Evolutionary conservation across 495 filamentous ascomycete genomes (phyloP), one percentile per base, ranked within the genome.

Genomic region (Tuber aestivum): DNA sequence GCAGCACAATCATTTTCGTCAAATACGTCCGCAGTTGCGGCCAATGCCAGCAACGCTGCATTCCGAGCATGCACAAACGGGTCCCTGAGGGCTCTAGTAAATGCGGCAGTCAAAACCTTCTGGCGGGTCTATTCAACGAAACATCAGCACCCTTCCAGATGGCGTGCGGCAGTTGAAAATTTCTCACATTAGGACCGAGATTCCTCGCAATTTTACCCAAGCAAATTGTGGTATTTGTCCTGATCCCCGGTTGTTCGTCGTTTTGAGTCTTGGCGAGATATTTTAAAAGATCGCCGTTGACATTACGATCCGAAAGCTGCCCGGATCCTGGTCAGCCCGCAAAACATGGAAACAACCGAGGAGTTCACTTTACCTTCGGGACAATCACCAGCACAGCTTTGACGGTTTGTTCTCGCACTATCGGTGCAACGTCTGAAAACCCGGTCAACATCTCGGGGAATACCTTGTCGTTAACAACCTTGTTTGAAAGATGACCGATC

Each of bases 161-260:
- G 65, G 72, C 70, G 8, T 4, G 40, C 9, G 38, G 23, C 2
- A 21, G 8, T 48, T 32, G 37, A 18, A 37, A n/a, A 74, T 2
- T 8, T 83, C 87, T 76, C 84, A 91, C 90, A 82, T 89, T 89
- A 35, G 89, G 85, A 3, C 94, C 92, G 23, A 99, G 85, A 79
- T 97, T 92, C 79, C 92, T 94, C 3, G 95, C 94, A 77, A 99
- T 97, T 79, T 95, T 97, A 21, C 95, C 95, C 16, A 99, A 85
- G 82, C 95, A 98, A 41, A 99, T 98, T 0, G 96, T 98, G 0
- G 95, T 99, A 82, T 99, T 99, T 10, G 95, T 99, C 76, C 95
- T 89, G 72, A 99, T 99, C 10, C 95, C 95, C 27, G 96, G 95
- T 80, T 99, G 95, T 81, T 97, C 95, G 77, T 99, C 95, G 79